A percentile compares a stretch with the other conserved stretches of the same genome.
Evolutionary conservation across 2,329 filamentous ascomycete genomes (phyloP).

Genomic region (Fusarium subtropicale): DNA sequence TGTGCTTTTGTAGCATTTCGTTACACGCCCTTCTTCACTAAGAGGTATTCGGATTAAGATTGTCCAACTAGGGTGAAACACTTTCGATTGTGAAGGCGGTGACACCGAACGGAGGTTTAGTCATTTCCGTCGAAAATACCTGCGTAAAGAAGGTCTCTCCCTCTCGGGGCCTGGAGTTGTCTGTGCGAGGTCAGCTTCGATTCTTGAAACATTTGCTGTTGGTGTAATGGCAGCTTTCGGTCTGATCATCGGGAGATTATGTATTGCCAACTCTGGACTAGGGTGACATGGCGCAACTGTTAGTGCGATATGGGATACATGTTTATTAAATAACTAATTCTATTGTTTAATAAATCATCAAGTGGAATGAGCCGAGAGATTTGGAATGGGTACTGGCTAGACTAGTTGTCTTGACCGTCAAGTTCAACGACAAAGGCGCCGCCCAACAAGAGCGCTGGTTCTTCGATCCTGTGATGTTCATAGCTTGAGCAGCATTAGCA

Average conservation of each 20-base stretch:
- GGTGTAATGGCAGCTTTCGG: slow-evolving; percentile 1
- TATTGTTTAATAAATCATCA: slow-evolving; percentile 16
- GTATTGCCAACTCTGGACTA: slow-evolving; percentile 21
- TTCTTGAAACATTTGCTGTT: slow-evolving; percentile 18
- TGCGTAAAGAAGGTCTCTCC: not conserved
- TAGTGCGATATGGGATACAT: slow-evolving; percentile 10
- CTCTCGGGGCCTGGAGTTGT: slow-evolving; percentile 13
- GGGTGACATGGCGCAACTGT: slow-evolving; percentile 1
- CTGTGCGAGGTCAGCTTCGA: slow-evolving; percentile 27
- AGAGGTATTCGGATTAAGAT: not conserved
- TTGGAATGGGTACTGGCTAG: not conserved
- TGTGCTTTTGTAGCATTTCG: not conserved
- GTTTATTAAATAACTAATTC: slow-evolving; percentile 28
- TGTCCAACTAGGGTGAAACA: slow-evolving; percentile 5
- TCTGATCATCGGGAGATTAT: slow-evolving; percentile 29
- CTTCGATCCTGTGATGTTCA: slow-evolving; percentile 80
- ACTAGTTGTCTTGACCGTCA: slow-evolving; percentile 30
- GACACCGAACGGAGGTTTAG: slow-evolving; percentile 21
- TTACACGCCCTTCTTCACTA: slow-evolving; percentile 14
- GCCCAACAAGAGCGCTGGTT: slow-evolving; percentile 83
- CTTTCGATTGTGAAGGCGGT: slow-evolving; percentile 15
- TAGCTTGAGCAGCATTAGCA: slow-evolving; percentile 64
- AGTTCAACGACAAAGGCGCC: slow-evolving; percentile 72
- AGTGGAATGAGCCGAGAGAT: not conserved
- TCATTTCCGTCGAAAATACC: slow-evolving; percentile 34